Evolutionary conservation across 2,329 filamentous ascomycete species (phyloP).

Genomic region (Phoma sp.): DNA sequence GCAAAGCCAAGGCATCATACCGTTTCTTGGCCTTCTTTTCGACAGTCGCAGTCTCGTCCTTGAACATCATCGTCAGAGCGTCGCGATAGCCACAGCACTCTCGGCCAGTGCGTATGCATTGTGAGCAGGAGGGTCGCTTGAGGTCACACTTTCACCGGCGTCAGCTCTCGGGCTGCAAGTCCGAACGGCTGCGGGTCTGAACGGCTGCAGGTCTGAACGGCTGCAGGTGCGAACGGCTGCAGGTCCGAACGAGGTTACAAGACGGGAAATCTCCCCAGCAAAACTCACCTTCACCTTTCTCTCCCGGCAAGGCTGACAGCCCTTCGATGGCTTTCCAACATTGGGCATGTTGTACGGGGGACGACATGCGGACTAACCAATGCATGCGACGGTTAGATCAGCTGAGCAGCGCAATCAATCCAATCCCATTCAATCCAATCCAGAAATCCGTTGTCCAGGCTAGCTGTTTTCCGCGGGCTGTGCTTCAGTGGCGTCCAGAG

Average conservation of each 20-base stretch:
- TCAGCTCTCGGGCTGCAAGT: neutral
- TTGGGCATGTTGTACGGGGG: constrained; percentile 32
- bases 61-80: constrained; percentile 39
- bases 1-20: constrained; percentile 32
- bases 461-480: too few species aligned
- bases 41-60: constrained; percentile 36
- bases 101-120: constrained; percentile 37
- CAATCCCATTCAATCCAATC: too few species aligned
- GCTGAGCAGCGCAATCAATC: neutral
- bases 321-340: constrained; percentile 40
- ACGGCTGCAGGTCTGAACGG: too few species aligned
- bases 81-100: constrained; percentile 43
- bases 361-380: constrained; percentile 6
- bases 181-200: too few species aligned
- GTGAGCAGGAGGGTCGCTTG: constrained; percentile 40
- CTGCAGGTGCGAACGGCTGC: too few species aligned
- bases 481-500: too few species aligned
- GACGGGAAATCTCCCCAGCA: too few species aligned
- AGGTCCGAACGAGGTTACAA: too few species aligned
- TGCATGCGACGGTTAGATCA: neutral
- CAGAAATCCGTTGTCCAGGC: too few species aligned
- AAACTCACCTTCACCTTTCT: constrained; percentile 39
- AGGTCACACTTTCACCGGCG: constrained; percentile 35
- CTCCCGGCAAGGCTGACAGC: constrained; percentile 40
- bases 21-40: constrained; percentile 31